Percentiles rank a stretch among this genome's conserved stretches.
phyloP scores from a whole-genome alignment of 208 protist genomes.

The Acanthamoeba lenticulata region DNA sequence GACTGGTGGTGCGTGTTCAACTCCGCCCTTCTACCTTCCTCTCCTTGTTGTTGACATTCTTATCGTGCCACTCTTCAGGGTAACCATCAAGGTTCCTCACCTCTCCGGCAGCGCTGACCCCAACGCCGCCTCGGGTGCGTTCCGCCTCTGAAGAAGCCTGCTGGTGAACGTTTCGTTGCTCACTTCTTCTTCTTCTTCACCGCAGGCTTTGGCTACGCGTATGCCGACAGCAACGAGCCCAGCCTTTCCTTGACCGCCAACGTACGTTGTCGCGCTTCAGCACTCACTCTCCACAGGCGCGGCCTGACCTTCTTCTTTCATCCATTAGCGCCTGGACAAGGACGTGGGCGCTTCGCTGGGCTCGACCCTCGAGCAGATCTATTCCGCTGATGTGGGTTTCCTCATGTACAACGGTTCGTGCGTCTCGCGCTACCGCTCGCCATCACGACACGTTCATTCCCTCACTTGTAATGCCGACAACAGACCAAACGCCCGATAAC shows the following conservation, averaged over 20 bases:
- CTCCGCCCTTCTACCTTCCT: constrained; percentile 63
- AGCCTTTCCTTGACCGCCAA: neutral
- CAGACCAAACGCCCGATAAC: neutral
- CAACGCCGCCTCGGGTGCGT: neutral
- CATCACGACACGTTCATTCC: neutral
- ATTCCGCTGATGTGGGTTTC: neutral
- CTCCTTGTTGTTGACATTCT: neutral
- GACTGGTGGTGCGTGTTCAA: constrained; percentile 79
- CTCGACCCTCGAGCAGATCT: constrained; percentile 72
- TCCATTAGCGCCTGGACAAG: constrained; percentile 12
- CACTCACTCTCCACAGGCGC: no score
- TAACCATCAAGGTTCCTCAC: constrained; percentile 8
- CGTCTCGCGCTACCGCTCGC: no score
- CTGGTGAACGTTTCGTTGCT: no score
- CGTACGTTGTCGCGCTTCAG: no score
- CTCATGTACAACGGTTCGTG: constrained; percentile 76
- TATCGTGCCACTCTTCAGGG: no score
- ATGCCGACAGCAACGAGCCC: constrained; percentile 63
- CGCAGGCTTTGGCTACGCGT: constrained; percentile 71
- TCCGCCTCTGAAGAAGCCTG: neutral
- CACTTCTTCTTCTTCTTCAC: no score
- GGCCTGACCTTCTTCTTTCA: neutral
- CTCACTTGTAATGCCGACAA: neutral
- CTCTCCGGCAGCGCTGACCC: neutral
- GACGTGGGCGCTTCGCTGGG: constrained; percentile 29